Evolutionary conservation across 2,329 filamentous ascomycete species (phyloP).

Genomic region (Trichoderma aggressivum): DNA sequence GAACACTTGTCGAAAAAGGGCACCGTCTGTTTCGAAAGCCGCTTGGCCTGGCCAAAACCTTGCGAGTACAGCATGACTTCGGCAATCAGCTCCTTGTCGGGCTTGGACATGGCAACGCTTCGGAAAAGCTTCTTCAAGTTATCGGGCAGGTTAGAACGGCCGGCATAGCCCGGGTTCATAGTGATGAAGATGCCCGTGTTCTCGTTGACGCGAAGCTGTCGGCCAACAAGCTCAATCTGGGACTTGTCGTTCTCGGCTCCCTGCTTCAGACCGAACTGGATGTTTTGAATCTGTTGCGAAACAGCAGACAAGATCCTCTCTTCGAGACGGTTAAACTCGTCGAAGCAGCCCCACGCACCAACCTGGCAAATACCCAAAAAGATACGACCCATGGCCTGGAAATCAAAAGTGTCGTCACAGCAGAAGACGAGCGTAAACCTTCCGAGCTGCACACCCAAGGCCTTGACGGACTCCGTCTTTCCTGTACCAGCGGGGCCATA

Average conservation of each 20-base stretch:
- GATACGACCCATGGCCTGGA: conserved; percentile 99
- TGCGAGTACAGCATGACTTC: conserved; percentile 99
- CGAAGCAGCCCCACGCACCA: conserved; percentile 98
- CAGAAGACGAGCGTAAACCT: conserved; percentile 98
- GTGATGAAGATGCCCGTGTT: conserved; percentile 99
- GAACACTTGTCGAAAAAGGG: conserved; percentile 96
- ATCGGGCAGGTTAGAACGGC: conserved; percentile 94
- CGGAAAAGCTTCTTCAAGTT: conserved; percentile 99
- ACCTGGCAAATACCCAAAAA: conserved; percentile 99
- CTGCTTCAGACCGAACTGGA: conserved; percentile 90
- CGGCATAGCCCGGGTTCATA: conserved; percentile 99
- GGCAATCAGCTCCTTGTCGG: conserved; percentile 98
- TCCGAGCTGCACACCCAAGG: conserved; percentile 90
- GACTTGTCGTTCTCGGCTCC: conserved; percentile 75
- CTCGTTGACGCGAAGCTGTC: conserved; percentile 81
- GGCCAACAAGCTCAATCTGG: conserved; percentile 91
- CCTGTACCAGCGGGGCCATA: conserved; percentile 97
- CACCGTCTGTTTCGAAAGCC: conserved; percentile 89
- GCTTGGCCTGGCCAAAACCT: conserved; percentile 94
- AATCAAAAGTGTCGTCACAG: conserved; percentile 99
- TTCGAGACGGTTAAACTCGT: conserved; percentile 98
- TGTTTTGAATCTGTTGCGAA: conserved; percentile 98
- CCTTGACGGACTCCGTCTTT: conserved; percentile 99
- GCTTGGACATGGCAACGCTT: conserved; percentile 99
- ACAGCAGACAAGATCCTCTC: conserved; percentile 97